Conservation (phyloP, 169 alveolate genomes). For the Miamiensis avidus region DNA sequence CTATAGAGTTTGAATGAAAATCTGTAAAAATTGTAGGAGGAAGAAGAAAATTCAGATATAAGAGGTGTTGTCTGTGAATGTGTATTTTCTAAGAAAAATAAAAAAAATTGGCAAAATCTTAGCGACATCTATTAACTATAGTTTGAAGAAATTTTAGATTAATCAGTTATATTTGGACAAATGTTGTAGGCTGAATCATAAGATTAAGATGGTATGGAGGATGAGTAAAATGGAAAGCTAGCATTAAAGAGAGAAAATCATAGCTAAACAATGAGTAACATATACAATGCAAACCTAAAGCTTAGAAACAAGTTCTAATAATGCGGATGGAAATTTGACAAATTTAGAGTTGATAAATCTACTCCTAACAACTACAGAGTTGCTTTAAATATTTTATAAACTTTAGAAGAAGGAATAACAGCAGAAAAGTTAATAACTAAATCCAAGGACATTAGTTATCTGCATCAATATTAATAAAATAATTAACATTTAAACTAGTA, state of each 20-base stretch:
- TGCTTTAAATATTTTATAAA: background rate
- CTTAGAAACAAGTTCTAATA: background rate
- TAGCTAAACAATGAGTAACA: background rate
- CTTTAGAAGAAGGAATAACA: background rate
- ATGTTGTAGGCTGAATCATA: background rate
- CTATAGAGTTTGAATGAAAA: too few relatives aligned
- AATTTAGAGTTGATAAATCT: slow-evolving; percentile 18
- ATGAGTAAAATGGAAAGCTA: background rate
- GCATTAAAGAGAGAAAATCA: too few relatives aligned
- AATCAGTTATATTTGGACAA: background rate
- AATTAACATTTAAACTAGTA: too few relatives aligned
- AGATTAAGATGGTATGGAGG: background rate
- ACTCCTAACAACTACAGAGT: slow-evolving; percentile 1
- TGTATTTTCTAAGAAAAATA: too few relatives aligned
- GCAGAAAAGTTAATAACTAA: background rate
- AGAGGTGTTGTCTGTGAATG: too few relatives aligned
- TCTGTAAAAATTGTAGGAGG: too few relatives aligned
- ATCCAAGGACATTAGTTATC: too few relatives aligned
- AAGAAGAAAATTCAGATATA: too few relatives aligned
- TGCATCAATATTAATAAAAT: too few relatives aligned
- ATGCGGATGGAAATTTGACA: slow-evolving; percentile 20
- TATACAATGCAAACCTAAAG: background rate
- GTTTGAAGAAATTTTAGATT: background rate
- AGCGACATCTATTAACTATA: too few relatives aligned
- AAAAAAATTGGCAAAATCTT: too few relatives aligned